Percentiles rank a stretch among this genome's conserved stretches.
Evolutionary conservation across 805 yeast species (phyloP).

Genomic region (Cyberlindnera amylophila): DNA sequence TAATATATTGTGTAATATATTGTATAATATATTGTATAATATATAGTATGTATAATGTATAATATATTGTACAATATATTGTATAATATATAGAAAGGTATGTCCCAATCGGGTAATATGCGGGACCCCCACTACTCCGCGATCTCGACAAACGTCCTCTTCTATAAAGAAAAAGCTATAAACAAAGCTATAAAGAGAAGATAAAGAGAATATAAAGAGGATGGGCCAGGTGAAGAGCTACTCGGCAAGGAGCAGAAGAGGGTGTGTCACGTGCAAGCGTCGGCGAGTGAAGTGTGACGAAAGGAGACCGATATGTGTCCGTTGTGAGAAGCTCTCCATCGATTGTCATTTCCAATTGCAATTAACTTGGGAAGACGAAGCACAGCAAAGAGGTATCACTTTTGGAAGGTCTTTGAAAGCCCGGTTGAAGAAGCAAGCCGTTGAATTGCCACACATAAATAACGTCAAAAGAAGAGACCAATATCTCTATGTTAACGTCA

Average conservation of each 20-base stretch:
- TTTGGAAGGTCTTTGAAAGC: conserved; percentile 35
- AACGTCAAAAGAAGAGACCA: conserved; percentile 10
- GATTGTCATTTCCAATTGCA: conserved; percentile 20
- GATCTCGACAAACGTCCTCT: too few relatives aligned
- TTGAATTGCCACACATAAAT: conserved; percentile 4
- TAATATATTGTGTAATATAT: too few relatives aligned
- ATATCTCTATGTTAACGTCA: conserved; percentile 15
- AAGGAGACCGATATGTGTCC: conserved; percentile 31
- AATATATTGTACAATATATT: too few relatives aligned
- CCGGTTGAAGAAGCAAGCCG: conserved; percentile 11
- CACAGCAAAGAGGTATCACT: conserved; percentile 31
- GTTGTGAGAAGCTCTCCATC: conserved; percentile 29
- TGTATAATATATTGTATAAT: too few relatives aligned
- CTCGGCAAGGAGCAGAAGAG: conserved; percentile 35
- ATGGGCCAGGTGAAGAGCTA: conserved; percentile 28
- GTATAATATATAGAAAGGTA: too few relatives aligned
- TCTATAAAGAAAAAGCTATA: too few relatives aligned
- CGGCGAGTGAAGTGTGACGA: conserved; percentile 48
- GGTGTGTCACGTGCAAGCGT: conserved; percentile 47
- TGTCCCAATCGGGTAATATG: too few relatives aligned
- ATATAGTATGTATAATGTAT: too few relatives aligned
- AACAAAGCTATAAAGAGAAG: too few relatives aligned
- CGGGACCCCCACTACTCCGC: too few relatives aligned
- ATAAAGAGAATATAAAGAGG: too few relatives aligned
- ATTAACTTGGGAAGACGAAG: conserved; percentile 37